Base-by-base conservation (phyloP, 2,329 filamentous ascomycete species). In the Sarocladium oryzae region DNA sequence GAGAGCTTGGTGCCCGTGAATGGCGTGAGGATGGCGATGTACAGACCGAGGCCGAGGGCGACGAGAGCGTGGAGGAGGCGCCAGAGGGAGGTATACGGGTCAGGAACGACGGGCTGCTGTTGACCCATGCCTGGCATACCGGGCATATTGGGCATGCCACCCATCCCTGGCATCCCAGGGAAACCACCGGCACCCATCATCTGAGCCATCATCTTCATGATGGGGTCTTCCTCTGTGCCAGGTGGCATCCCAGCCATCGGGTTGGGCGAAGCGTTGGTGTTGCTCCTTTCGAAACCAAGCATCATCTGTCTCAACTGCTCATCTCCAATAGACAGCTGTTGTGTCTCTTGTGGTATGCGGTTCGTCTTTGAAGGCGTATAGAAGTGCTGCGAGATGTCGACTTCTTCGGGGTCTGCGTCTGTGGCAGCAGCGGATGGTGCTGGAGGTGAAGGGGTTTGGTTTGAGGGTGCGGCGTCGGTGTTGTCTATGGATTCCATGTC, bases 351-450 rank as follows among this genome's bases (percentile, higher is more conserved):
- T 9, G 46, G 46, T 23, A 16, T 49, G 23, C 58, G 54, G 7
- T 50, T 48, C 7, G 60, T 55, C 9, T 69, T 67, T 21, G 70
- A 67, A 1, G 83, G 84, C 30, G 76, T 68, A 67, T 86, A 87
- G 67, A 77, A 84, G 68, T 88, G 85, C 56, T 85, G 69, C n/a
- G 85, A 88, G 58, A 92, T 89, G 64, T 91, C 87, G 56, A 89
- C 78, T 66, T 90, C 88, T 4, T 84, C 86, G 5, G 87, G 87
- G 60, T 88, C 85, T 52, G 75, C 81, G 59, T 77, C 57, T 18
- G 63, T 56, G 21, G 64, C 56, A 46, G 66, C 60, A 30, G 28
- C 28, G 28, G 28, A 7, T 30, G 28, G 28, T 7, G 28, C 28
- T 45, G 66, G 53, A 35, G 68, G 54, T 23, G 67, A 58, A 50